Base-by-base conservation (phyloP, 1,284 basidiomycete species). In the Puccinia coronata region DNA sequence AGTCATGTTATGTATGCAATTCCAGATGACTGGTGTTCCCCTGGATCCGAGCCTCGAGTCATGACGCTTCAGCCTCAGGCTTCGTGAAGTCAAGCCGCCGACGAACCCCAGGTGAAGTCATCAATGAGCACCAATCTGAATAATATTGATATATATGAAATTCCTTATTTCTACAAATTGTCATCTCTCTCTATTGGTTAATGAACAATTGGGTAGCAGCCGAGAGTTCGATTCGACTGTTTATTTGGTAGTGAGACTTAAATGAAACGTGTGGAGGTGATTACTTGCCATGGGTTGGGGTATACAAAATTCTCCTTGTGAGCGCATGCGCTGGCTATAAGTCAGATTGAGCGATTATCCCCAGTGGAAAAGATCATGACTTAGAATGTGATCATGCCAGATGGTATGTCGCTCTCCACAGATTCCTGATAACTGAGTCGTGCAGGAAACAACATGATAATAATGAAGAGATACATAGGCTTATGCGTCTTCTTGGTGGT, bases 121-220 rank as follows among this genome's bases (percentile, higher is more conserved):
- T 11, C 55, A 57, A 57, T n/a, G 55, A 57, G 20, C 9, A 57
- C 28, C 28, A 23, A 57, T 31, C 11, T 61, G 9, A 11, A 65
- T 39, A 39, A 34, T 31, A 63, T 63, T 63, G 25, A 34, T 3
- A 28, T 16, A 31, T 39, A 25, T 18, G 39, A 65, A 65, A 20
- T 65, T 41, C 39, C 61, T 39, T 34, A 39, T 65, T 65, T 65
- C 61, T 41, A 34, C 61, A 65, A 39, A 65, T 65, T 65, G 61
- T 12, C 12, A 6, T 57, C 34, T 61, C 12, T 18, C 57, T 5
- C 12, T 20, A 4, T 61, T 36, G 6, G 16, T 28, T 31, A 61
- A 23, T 57, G n/a, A 31, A 8, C 55, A 6, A 9, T 57, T 9
- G 6, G 20, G 6, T 57, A 65, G 18, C 20, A 28, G 39, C 39